Conservation (phyloP, 345 rosid genomes). For the Angophora floribunda region DNA sequence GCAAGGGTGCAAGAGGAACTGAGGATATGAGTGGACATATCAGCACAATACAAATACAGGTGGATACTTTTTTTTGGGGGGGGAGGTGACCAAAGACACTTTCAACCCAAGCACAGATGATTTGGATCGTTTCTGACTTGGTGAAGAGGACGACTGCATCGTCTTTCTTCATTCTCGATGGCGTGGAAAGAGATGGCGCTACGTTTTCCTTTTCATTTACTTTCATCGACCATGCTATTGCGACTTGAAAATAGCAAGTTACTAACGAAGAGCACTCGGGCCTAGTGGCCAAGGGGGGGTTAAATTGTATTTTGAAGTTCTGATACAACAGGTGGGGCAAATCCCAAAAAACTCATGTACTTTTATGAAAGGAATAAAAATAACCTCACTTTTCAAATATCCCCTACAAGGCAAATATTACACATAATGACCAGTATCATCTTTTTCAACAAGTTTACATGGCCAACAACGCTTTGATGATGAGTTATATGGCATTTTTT, state of each 20-base stretch:
- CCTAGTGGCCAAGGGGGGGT: background rate
- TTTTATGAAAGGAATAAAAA: background rate
- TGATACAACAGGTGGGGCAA: background rate
- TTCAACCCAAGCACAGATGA: too few relatives aligned
- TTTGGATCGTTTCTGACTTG: background rate
- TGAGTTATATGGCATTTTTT: background rate
- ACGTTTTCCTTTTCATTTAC: too few relatives aligned
- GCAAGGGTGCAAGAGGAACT: too few relatives aligned
- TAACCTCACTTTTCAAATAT: background rate
- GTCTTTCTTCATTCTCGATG: accelerated
- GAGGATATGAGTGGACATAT: too few relatives aligned
- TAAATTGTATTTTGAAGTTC: background rate
- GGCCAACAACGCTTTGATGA: background rate
- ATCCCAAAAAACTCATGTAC: background rate
- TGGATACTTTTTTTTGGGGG: too few relatives aligned
- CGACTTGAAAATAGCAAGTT: too few relatives aligned
- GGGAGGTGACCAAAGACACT: too few relatives aligned
- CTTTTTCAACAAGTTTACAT: accelerated
- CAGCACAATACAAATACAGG: too few relatives aligned
- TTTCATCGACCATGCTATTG: background rate
- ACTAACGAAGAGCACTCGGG: too few relatives aligned
- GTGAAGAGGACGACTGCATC: background rate
- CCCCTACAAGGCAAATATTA: background rate
- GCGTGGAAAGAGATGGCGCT: background rate
- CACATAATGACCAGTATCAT: background rate